These are phyloP conservation scores for Sclerotinia spermophila DNA, from an alignment of 2,329 filamentous ascomycete species.

Conservation along the genomic window DNA sequence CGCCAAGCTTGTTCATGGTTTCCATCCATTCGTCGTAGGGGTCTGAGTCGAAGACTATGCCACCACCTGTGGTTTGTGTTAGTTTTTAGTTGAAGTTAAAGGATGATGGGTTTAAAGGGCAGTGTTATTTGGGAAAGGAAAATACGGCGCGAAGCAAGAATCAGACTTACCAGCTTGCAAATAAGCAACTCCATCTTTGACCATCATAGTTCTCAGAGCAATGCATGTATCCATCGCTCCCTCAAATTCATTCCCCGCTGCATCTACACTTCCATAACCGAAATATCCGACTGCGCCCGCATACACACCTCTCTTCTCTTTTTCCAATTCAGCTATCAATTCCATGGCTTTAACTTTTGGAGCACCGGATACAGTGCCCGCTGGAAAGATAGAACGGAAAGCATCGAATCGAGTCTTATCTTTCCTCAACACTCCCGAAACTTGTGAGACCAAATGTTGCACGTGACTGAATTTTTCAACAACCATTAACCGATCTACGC, in stretches of 20 bases:
- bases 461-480: conserved; percentile 95
- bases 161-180: conserved; percentile 65
- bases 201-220: conserved; percentile 77
- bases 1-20: conserved; percentile 93
- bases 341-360: conserved; percentile 98
- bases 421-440: conserved; percentile 80
- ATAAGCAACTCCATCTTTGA: conserved; percentile 88
- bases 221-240: conserved; percentile 89
- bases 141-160: background rate
- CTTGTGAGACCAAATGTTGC: conserved; percentile 93
- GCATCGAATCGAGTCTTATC: conserved; percentile 91
- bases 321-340: conserved; percentile 88
- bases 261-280: conserved; percentile 72
- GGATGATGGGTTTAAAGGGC: background rate
- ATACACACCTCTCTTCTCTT: conserved; percentile 92
- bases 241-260: conserved; percentile 59
- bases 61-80: conserved; percentile 56
- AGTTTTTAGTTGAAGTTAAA: background rate
- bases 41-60: conserved; percentile 93
- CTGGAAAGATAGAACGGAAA: conserved; percentile 94
- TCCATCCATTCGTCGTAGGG: conserved; percentile 90
- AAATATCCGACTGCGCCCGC: conserved; percentile 97
- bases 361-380: conserved; percentile 90
- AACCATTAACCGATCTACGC: conserved; percentile 91
- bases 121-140: background rate